Percentiles rank a stretch among this genome's conserved stretches.
These are phyloP conservation scores for Colletotrichum truncatum DNA, from an alignment of 2,329 filamentous ascomycete genomes.

Conservation along the genomic window DNA sequence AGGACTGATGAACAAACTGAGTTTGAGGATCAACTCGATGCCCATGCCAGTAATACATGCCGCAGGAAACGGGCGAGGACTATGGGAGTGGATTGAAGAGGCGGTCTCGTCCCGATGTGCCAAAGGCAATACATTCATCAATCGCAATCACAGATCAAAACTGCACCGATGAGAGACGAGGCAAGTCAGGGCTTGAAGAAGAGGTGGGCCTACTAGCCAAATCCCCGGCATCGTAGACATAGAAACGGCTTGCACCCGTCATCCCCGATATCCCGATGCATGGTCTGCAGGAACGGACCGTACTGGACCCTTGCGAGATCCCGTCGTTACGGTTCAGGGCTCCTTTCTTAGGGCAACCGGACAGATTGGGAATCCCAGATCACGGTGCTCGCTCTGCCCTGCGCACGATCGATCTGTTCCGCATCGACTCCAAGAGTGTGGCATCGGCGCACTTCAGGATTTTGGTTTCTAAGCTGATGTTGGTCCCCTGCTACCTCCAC, in stretches of 20 bases:
- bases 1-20: constrained; percentile 27
- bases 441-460: constrained; percentile 18
- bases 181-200: background rate
- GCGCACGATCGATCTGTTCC: background rate
- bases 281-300: background rate
- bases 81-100: too few relatives aligned
- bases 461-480: constrained; percentile 3
- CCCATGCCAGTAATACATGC: too few relatives aligned
- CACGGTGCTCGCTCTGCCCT: constrained; percentile 14
- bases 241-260: background rate
- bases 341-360: background rate
- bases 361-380: background rate
- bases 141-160: too few relatives aligned
- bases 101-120: too few relatives aligned
- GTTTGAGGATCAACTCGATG: background rate
- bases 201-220: background rate
- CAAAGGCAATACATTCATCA: too few relatives aligned
- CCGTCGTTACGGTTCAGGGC: background rate
- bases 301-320: background rate
- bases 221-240: background rate
- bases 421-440: background rate
- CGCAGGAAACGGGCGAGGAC: too few relatives aligned
- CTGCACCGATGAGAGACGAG: too few relatives aligned
- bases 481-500: constrained; percentile 27
- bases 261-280: background rate